Base-by-base conservation (phyloP, 164 flowering plant genomes). In the Nelumbo lutea region DNA sequence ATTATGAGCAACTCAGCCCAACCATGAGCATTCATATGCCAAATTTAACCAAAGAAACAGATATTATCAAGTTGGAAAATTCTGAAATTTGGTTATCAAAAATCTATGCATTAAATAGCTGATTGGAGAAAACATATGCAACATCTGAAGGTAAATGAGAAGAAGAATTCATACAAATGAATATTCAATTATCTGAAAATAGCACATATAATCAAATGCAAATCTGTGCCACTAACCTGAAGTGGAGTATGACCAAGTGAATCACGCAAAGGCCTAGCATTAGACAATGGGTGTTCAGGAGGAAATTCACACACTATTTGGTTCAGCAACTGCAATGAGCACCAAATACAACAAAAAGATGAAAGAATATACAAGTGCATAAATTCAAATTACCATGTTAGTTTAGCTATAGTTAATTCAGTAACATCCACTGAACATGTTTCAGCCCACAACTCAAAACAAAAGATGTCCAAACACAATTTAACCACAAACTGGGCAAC, bases 261-360 rank as follows among this genome's bases (percentile, higher is more conserved):
- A 78, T 94, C 98, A 42, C 95, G 89, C 13, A 90, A 78, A 43
- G 97, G 97, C 79, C 88, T 85, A 60, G 73, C 77, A 71, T 60
- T 90, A 55, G 95, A 90, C 56, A 94, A 75, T 48, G 96, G 98
- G 64, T 94, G 98, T 70, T 94, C 93, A 8, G 88, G 82, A 67
- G 97, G 98, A 66, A 93, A 79, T 81, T 91, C 98, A 62, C 89
- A 89, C 1, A 93, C 95, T 48, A 94, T 94, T 83, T 91, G 98
- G 70, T 94, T 94, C 67, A 94, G 76, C 77, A 94, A 78, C 98
- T 94, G 88, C 85, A 82, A 67, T 15, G 66, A 70, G 38, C 39
- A 72, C 39, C 57, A 73, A 40, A 64, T 13, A 43, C 64, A 67
- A n/a, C n/a, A n/a, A n/a, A n/a, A n/a, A n/a, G n/a, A n/a, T n/a